Evolutionary conservation across 495 filamentous ascomycete species (phyloP), one percentile per base, ranked within the genome.

Genomic region (Penicillium mononematosum): DNA sequence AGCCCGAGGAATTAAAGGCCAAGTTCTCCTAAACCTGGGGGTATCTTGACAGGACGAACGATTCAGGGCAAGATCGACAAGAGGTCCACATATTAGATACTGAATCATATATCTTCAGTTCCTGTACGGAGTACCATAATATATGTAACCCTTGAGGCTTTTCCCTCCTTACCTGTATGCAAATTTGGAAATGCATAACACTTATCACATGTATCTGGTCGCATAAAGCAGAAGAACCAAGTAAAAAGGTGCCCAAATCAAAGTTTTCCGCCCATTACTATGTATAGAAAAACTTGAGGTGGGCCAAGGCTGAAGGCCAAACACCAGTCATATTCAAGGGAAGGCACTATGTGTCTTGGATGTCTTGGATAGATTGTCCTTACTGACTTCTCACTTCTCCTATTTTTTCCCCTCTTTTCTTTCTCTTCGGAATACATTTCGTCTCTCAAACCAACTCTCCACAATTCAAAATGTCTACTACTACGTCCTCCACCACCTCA

Each of bases 401-500:
- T 27, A 8, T 16, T 22, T 22, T 38, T 17, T 5, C 4, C 5
- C 25, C 16, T 43, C 17, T 16, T 12, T 25, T 25, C 10, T n/a
- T 20, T 56, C n/a, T n/a, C n/a, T 14, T 14, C 36, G 9, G 8
- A 20, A 19, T 22, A 16, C n/a, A n/a, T 6, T 7, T 20, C n/a
- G 1, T 50, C 19, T 43, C 5, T 31, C 45, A 10, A n/a, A 25
- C 45, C 22, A 9, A 39, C 24, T 20, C 12, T 31, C 25, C 38
- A 46, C 39, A 32, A 25, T 58, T 61, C 42, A 64, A 43, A 48
- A 64, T 64, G 58, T 54, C 61, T 17, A 61, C 62, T 38, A 38
- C 34, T 8, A 34, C 31, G 14, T 34, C 31, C 31, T 38, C 36
- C 46, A 58, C 62, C 50, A 59, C 68, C 43, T 58, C 66, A 16